Evolutionary conservation across 495 filamentous ascomycete species (phyloP).

Genomic region (Aspergillus biplanus): DNA sequence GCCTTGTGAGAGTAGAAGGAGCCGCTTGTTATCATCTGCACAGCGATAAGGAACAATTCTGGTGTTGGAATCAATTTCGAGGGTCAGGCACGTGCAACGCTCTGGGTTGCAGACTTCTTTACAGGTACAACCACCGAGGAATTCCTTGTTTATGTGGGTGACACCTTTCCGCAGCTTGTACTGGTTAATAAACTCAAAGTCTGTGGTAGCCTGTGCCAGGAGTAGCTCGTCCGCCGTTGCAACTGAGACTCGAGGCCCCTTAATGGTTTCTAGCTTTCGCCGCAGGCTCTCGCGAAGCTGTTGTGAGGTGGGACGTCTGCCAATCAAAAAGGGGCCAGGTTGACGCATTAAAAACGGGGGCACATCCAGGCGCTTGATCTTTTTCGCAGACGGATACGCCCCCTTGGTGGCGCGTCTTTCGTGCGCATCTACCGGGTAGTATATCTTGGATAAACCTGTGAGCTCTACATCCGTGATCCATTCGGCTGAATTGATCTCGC

Average conservation of each 20-base stretch:
- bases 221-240: slow-evolving; percentile 24
- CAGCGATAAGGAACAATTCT: slow-evolving; percentile 43
- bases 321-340: slow-evolving; percentile 18
- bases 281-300: slow-evolving; percentile 26
- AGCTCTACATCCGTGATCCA: slow-evolving; percentile 2
- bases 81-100: slow-evolving; percentile 41
- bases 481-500: slow-evolving; percentile 20
- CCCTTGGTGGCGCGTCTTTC: slow-evolving; percentile 27
- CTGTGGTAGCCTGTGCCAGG: slow-evolving; percentile 31
- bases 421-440: slow-evolving; percentile 31
- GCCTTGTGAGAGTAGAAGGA: slow-evolving; percentile 31
- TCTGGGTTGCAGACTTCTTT: slow-evolving; percentile 33
- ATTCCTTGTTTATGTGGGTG: slow-evolving; percentile 33
- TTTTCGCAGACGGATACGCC: slow-evolving; percentile 29
- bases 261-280: slow-evolving; percentile 31
- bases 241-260: slow-evolving; percentile 35
- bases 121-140: slow-evolving; percentile 49
- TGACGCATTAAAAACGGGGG: slow-evolving; percentile 10
- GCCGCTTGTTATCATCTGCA: slow-evolving; percentile 15
- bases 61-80: slow-evolving; percentile 41
- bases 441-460: slow-evolving; percentile 26
- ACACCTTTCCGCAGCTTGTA: slow-evolving; percentile 45
- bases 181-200: slow-evolving; percentile 50
- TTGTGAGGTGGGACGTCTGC: slow-evolving; percentile 5
- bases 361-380: slow-evolving; percentile 21